phyloP scores from a whole-genome alignment of 75 land plant species.

The Larix kaempferi region DNA sequence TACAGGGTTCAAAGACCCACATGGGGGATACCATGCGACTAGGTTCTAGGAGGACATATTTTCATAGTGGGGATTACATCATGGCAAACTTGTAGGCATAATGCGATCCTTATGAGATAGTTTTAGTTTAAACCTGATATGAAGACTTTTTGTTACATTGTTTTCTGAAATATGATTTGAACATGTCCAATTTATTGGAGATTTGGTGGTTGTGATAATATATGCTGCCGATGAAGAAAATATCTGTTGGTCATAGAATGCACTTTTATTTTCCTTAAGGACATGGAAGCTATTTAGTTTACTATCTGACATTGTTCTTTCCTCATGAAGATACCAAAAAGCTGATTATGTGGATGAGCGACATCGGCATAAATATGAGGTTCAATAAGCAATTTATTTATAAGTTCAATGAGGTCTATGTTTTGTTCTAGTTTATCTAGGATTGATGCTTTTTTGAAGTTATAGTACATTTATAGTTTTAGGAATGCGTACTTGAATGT shows the following conservation, averaged over 20 bases:
- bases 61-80: conserved; percentile 33
- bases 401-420: not conserved
- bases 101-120: not conserved
- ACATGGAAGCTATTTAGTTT: not conserved
- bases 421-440: not conserved
- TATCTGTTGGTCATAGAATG: not conserved
- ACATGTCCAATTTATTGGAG: not conserved
- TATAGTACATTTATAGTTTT: not conserved
- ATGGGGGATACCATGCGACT: conserved; percentile 56
- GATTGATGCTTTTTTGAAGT: not conserved
- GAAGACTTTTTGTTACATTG: not conserved
- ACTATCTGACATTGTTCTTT: not conserved
- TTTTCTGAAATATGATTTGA: not conserved
- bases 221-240: not conserved
- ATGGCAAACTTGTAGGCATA: conserved; percentile 41
- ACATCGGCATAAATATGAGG: conserved; percentile 99
- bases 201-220: not conserved
- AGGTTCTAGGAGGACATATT: conserved; percentile 39
- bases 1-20: conserved; percentile 45
- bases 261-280: not conserved
- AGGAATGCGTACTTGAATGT: not conserved
- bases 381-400: conserved; percentile 14
- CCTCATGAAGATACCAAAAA: conserved; percentile 38
- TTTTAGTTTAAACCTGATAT: not conserved
- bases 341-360: conserved; percentile 78